These are phyloP conservation scores for Tuber calosporum DNA, from an alignment of 495 filamentous ascomycete genomes.

Conservation along the genomic window DNA sequence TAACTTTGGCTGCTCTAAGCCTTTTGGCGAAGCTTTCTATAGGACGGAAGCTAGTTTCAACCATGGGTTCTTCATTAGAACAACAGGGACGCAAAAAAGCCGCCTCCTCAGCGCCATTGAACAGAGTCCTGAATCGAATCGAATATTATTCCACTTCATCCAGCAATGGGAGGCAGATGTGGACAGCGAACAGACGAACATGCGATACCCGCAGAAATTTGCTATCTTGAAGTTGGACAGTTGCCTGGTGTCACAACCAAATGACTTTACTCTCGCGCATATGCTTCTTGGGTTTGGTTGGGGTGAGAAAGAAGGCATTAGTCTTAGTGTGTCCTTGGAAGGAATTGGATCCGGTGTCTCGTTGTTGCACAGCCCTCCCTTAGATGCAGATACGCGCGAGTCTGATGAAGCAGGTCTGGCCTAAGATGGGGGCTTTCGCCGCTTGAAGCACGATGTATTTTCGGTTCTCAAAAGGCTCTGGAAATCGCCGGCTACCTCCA, in stretches of 20 bases:
- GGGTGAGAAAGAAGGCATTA: conserved; percentile 42
- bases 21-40: conserved; percentile 78
- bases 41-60: conserved; percentile 63
- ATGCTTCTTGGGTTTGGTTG: conserved; percentile 81
- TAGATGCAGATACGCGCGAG: conserved; percentile 57
- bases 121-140: conserved; percentile 38
- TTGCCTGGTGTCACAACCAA: conserved; percentile 61
- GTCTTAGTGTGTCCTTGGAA: conserved; percentile 34
- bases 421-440: conserved; percentile 31
- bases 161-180: conserved; percentile 38
- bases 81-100: conserved; percentile 28
- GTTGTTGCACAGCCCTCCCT: conserved; percentile 72
- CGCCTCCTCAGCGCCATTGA: conserved; percentile 35
- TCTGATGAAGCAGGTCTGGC: conserved; percentile 44
- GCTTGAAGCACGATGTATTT: conserved; percentile 64
- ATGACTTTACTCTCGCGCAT: conserved; percentile 76
- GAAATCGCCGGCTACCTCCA: conserved; percentile 72
- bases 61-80: conserved; percentile 46
- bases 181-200: conserved; percentile 25
- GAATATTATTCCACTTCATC: conserved; percentile 41
- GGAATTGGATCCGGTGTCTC: conserved; percentile 52
- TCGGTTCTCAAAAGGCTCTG: conserved; percentile 74
- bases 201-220: conserved; percentile 63
- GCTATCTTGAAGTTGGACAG: conserved; percentile 72
- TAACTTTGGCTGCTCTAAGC: conserved; percentile 68